phyloP scores from a whole-genome alignment of 2,329 filamentous ascomycete species.

The Paecilomyces dactylethromorphus region DNA sequence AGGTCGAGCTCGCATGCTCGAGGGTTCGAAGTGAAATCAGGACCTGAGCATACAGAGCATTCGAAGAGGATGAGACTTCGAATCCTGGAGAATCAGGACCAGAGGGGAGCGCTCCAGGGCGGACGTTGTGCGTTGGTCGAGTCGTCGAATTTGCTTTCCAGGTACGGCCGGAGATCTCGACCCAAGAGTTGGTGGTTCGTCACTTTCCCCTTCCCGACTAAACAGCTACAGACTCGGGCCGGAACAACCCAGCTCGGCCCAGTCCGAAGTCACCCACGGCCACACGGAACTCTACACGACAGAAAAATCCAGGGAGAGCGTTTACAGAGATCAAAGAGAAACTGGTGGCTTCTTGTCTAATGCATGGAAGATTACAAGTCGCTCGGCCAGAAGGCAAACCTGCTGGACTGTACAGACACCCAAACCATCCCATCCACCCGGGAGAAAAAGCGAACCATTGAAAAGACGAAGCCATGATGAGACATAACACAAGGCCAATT shows the following conservation, averaged over 20 bases:
- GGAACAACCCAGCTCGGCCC: not conserved
- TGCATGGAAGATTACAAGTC: constrained; percentile 2
- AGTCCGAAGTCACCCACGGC: not conserved
- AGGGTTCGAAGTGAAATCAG: constrained; percentile 3
- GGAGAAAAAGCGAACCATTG: not conserved
- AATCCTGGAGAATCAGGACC: not conserved
- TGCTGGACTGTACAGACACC: constrained; percentile 17
- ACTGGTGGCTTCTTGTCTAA: not conserved
- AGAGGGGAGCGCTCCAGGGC: not conserved
- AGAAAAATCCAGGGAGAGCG: not conserved
- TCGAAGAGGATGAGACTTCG: not conserved
- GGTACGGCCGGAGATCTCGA: not conserved
- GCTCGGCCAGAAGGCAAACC: constrained; percentile 6
- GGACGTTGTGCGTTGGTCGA: not conserved
- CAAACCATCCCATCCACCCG: constrained; percentile 4
- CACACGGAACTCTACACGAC: not conserved
- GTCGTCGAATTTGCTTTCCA: not conserved
- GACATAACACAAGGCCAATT: constrained; percentile 2
- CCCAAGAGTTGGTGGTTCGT: not conserved
- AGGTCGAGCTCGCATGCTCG: constrained; percentile 34
- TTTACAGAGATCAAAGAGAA: not conserved
- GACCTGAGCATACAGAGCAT: not conserved
- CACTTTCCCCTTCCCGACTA: not conserved
- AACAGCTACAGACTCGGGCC: not conserved
- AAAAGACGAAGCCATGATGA: constrained; percentile 2